phyloP scores from a whole-genome alignment of 2,329 filamentous ascomycete genomes.

The Pestalotiopsis sp. region DNA sequence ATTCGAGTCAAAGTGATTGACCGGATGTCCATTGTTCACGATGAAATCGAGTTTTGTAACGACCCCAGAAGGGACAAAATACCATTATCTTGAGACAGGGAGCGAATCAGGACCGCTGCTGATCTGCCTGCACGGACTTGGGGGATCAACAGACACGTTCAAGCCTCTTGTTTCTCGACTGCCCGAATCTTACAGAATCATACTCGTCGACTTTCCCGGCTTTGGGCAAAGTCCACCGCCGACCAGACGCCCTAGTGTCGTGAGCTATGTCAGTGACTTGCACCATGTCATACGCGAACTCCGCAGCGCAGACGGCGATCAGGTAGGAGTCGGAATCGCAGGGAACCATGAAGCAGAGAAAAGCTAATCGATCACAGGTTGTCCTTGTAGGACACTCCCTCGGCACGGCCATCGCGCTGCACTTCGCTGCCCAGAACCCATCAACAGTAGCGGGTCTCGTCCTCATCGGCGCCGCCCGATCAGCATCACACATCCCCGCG shows the following conservation, averaged over 20 bases:
- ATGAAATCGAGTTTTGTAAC: constrained; percentile 15
- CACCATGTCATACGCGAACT: constrained; percentile 24
- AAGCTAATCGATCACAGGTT: background rate
- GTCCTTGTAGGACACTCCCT: constrained; percentile 38
- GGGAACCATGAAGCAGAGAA: background rate
- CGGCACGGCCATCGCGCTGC: constrained; percentile 36
- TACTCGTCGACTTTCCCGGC: constrained; percentile 30
- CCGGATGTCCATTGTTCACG: background rate
- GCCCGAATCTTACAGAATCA: constrained; percentile 17
- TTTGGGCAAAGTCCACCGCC: constrained; percentile 26
- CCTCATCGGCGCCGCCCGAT: constrained; percentile 34
- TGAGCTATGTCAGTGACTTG: constrained; percentile 29
- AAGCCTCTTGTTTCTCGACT: constrained; percentile 22
- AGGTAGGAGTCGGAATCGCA: background rate
- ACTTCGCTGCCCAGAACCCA: constrained; percentile 34
- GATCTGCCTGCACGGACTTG: constrained; percentile 31
- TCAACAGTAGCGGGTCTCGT: constrained; percentile 28
- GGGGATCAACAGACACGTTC: constrained; percentile 26
- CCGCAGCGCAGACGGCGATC: constrained; percentile 14
- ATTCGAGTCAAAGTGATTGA: background rate
- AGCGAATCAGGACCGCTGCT: constrained; percentile 24
- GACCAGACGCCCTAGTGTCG: constrained; percentile 20
- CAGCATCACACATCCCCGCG: constrained; percentile 29
- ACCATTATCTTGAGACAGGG: constrained; percentile 29
- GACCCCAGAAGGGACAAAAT: constrained; percentile 23